phyloP scores from a whole-genome alignment of 108 stramenopile genomes.

The Schizochytrium sp. region DNA sequence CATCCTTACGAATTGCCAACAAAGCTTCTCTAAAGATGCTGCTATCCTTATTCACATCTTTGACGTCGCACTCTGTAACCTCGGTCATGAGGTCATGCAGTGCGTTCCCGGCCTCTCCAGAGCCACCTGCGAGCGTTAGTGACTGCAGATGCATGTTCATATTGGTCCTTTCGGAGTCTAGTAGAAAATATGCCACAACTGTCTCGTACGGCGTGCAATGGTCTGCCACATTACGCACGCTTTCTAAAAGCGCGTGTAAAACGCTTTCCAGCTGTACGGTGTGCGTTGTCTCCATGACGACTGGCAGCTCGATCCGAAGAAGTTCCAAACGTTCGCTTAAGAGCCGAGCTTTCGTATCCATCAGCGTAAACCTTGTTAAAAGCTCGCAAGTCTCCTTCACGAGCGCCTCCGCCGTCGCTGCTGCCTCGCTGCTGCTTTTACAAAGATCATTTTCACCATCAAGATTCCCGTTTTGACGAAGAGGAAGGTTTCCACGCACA shows the following conservation, averaged over 20 bases:
- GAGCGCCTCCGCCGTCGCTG: too few species aligned
- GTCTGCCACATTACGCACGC: background rate
- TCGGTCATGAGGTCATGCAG: background rate
- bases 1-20: too few species aligned
- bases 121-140: background rate
- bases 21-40: too few species aligned
- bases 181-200: background rate
- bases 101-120: background rate
- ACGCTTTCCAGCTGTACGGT: background rate
- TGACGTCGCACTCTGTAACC: background rate
- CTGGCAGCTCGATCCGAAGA: too few species aligned
- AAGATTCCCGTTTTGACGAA: too few species aligned
- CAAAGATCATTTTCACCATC: too few species aligned
- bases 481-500: too few species aligned
- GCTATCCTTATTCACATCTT: background rate
- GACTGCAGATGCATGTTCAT: constrained; percentile 48
- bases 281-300: background rate
- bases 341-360: too few species aligned
- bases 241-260: constrained; percentile 2
- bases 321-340: too few species aligned
- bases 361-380: too few species aligned
- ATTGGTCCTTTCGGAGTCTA: background rate
- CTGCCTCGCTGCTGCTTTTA: too few species aligned
- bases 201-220: background rate
- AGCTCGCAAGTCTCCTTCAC: too few species aligned